These are phyloP conservation scores for Meyerozyma carpophila DNA, from an alignment of 1,139 yeast species.

Conservation along the genomic window DNA sequence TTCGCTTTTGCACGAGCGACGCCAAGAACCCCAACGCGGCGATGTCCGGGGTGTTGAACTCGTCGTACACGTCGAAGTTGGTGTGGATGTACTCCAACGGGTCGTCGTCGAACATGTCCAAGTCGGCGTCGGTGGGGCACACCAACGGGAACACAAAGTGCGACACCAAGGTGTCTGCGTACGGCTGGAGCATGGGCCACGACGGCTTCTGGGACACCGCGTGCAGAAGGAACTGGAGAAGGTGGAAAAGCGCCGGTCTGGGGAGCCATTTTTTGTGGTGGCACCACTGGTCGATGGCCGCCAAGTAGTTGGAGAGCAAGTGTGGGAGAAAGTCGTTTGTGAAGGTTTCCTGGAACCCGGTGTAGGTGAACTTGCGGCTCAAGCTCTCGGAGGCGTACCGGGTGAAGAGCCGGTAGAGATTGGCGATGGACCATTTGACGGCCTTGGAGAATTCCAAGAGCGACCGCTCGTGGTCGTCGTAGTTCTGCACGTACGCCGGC, in stretches of 20 bases:
- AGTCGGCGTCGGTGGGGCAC: constrained; percentile 61
- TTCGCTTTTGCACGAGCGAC: constrained; percentile 64
- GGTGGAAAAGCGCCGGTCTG: constrained; percentile 57
- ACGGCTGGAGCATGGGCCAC: constrained; percentile 70
- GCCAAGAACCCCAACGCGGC: constrained; percentile 61
- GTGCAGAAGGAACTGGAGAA: constrained; percentile 68
- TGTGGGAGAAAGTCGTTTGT: constrained; percentile 64
- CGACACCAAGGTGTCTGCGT: constrained; percentile 56
- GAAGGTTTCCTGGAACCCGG: constrained; percentile 45
- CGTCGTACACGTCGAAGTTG: constrained; percentile 64
- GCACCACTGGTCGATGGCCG: constrained; percentile 73
- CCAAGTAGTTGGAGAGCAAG: constrained; percentile 56
- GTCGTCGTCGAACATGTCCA: constrained; percentile 79
- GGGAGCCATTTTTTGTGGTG: constrained; percentile 62
- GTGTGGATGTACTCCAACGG: constrained; percentile 88
- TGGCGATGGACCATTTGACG: constrained; percentile 88
- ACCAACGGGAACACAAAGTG: constrained; percentile 78
- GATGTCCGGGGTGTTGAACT: constrained; percentile 55
- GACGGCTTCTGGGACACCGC: constrained; percentile 61
- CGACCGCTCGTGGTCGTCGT: constrained; percentile 31
- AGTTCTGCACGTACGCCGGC: constrained; percentile 36
- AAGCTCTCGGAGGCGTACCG: constrained; percentile 59
- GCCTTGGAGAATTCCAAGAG: constrained; percentile 51
- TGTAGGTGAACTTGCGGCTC: constrained; percentile 47
- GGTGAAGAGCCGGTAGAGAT: constrained; percentile 66